These are phyloP conservation scores for Penicillium sp. DNA, from an alignment of 2,329 filamentous ascomycete genomes.

Conservation along the genomic window DNA sequence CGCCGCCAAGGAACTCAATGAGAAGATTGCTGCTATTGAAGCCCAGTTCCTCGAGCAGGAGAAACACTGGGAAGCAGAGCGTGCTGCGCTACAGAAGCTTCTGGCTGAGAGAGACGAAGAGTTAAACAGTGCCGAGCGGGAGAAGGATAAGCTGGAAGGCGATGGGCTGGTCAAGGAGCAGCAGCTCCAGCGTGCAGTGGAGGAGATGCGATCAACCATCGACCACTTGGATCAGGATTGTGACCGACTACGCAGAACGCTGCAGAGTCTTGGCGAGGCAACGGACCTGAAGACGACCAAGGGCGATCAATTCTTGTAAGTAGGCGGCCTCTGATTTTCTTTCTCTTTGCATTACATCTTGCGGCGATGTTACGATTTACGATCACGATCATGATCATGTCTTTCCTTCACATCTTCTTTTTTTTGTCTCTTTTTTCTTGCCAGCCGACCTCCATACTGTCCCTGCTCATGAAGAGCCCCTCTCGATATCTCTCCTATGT, in stretches of 20 bases:
- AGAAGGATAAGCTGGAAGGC: constrained; percentile 49
- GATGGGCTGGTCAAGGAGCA: constrained; percentile 52
- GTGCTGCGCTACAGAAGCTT: constrained; percentile 36
- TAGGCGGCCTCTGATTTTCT: constrained; percentile 35
- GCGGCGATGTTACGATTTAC: constrained; percentile 18
- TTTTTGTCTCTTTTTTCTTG: constrained; percentile 8
- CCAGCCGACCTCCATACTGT: constrained; percentile 11
- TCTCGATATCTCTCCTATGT: constrained; percentile 14
- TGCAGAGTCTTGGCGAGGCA: constrained; percentile 56
- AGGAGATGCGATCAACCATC: constrained; percentile 53
- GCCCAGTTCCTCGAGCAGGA: constrained; percentile 37
- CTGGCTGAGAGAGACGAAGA: constrained; percentile 49
- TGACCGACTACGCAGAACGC: constrained; percentile 54
- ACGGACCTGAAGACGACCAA: constrained; percentile 55
- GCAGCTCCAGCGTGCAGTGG: constrained; percentile 49
- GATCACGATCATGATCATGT: constrained; percentile 29
- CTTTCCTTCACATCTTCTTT: constrained; percentile 24
- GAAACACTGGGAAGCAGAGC: constrained; percentile 39
- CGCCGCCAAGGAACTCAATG: constrained; percentile 30
- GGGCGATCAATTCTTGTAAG: constrained; percentile 56
- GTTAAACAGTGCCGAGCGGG: constrained; percentile 49
- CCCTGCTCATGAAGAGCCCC: constrained; percentile 4
- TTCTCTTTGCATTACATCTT: constrained; percentile 18
- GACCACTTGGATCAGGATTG: constrained; percentile 56
- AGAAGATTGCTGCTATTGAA: constrained; percentile 34